phyloP scores from a whole-genome alignment of 495 filamentous ascomycete genomes.

The Hypoxylon cercidicola region DNA sequence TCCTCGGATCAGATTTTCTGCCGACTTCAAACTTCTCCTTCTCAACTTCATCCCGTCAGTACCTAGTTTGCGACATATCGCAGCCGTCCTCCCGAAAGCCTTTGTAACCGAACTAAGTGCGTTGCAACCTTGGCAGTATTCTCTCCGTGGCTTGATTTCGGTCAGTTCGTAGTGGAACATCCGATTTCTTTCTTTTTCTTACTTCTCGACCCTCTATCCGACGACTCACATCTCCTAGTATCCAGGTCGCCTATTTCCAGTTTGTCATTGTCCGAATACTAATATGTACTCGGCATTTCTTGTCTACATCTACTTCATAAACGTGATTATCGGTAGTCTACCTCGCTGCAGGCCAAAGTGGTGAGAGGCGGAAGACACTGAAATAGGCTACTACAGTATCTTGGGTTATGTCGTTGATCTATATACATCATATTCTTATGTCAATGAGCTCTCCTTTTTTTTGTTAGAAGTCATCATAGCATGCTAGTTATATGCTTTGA shows the following conservation, averaged over 20 bases:
- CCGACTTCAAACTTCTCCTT: constrained; percentile 26
- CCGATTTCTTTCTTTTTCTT: constrained; percentile 25
- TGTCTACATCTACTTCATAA: constrained; percentile 9
- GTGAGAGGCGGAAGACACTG: neutral
- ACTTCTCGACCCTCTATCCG: neutral
- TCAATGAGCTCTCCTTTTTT: neutral
- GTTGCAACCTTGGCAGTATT: neutral
- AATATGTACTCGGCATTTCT: constrained; percentile 2
- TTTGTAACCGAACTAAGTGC: neutral
- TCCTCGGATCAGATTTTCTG: constrained; percentile 31
- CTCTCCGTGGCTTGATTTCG: constrained; percentile 7
- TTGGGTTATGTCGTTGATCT: constrained; percentile 4
- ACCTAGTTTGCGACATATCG: neutral
- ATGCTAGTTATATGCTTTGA: neutral
- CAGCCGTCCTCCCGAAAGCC: neutral
- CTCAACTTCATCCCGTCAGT: constrained; percentile 29
- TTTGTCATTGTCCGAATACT: constrained; percentile 12
- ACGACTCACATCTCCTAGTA: neutral
- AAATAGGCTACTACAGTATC: neutral
- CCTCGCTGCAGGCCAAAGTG: constrained; percentile 9
- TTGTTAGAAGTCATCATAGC: neutral
- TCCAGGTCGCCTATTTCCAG: constrained; percentile 1
- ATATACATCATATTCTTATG: constrained; percentile 5
- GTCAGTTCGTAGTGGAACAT: constrained; percentile 41
- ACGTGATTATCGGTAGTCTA: constrained; percentile 30